Percentiles rank a stretch among this genome's conserved stretches.
Evolutionary conservation across 192 early-diverging fungal genomes (phyloP).

Genomic region (Backusella luteola): DNA sequence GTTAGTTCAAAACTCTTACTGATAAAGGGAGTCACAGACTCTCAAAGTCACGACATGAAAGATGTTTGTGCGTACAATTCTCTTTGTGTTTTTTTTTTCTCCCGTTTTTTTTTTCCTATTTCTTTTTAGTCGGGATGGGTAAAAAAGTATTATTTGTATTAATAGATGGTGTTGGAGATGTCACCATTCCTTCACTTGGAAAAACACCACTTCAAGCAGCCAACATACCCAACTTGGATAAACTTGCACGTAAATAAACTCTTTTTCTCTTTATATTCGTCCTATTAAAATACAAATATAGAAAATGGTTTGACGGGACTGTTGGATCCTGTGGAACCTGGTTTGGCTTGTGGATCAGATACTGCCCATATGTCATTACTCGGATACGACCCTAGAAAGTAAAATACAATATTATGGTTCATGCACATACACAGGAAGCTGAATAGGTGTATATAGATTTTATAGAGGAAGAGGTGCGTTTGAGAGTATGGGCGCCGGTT

Average conservation of each 20-base stretch:
- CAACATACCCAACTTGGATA: slow-evolving; percentile 25
- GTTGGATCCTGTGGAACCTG: slow-evolving; percentile 37
- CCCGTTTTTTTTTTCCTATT: not conserved
- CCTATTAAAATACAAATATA: not conserved
- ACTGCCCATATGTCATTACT: slow-evolving; percentile 36
- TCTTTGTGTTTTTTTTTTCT: not conserved
- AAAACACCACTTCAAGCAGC: slow-evolving; percentile 31
- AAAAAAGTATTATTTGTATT: slow-evolving; percentile 28
- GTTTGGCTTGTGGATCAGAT: slow-evolving; percentile 37
- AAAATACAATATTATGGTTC: not conserved
- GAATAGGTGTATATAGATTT: slow-evolving; percentile 1
- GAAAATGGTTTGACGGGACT: slow-evolving; percentile 31
- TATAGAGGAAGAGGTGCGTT: slow-evolving; percentile 38
- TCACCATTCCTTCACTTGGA: slow-evolving; percentile 18
- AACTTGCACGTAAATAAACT: slow-evolving; percentile 25
- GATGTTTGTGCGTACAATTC: not conserved
- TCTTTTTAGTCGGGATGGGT: not conserved
- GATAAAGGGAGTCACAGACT: not conserved
- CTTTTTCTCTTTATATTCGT: not conserved
- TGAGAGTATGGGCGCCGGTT: slow-evolving; percentile 37
- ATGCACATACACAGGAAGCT: not conserved
- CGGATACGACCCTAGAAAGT: slow-evolving; percentile 35
- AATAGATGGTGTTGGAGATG: slow-evolving; percentile 37
- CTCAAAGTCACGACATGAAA: not conserved
- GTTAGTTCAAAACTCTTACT: not conserved